These are phyloP conservation scores for Omphalotus guepiniiformis DNA, from an alignment of 768 basidiomycete genomes.

Conservation along the genomic window DNA sequence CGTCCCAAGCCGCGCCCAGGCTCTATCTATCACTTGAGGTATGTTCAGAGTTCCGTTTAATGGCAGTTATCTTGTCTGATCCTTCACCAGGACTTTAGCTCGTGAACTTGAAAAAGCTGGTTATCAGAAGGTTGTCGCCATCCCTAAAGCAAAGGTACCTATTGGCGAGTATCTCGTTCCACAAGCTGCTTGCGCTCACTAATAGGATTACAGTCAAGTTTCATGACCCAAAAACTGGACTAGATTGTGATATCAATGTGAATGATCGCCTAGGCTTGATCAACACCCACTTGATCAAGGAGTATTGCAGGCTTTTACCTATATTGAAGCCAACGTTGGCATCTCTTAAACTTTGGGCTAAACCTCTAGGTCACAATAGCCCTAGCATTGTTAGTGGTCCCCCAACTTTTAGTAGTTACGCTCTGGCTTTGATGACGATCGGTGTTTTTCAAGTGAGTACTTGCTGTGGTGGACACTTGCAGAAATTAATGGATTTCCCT, in stretches of 20 bases:
- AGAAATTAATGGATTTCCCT: not conserved
- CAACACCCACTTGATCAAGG: constrained; percentile 46
- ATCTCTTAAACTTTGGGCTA: constrained; percentile 59
- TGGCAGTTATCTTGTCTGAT: constrained; percentile 1
- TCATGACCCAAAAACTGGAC: constrained; percentile 33
- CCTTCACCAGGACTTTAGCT: constrained; percentile 25
- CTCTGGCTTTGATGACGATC: constrained; percentile 57
- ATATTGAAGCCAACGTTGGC: constrained; percentile 39
- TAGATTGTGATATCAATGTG: constrained; percentile 54
- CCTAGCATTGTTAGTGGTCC: constrained; percentile 25
- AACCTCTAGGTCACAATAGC: constrained; percentile 44
- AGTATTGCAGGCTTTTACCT: constrained; percentile 46
- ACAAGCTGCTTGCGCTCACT: not conserved
- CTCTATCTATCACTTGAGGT: not conserved
- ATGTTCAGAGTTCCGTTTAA: not conserved
- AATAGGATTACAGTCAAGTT: constrained; percentile 42
- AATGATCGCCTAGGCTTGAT: constrained; percentile 56
- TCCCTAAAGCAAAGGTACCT: constrained; percentile 37
- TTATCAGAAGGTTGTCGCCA: constrained; percentile 26
- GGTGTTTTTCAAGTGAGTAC: constrained; percentile 50
- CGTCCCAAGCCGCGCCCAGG: too few species aligned
- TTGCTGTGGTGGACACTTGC: not conserved
- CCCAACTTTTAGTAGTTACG: constrained; percentile 57
- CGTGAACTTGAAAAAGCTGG: constrained; percentile 23
- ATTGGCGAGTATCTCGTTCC: constrained; percentile 28